Evolutionary conservation across 1,284 basidiomycete genomes (phyloP).

Genomic region (Coniferiporia sulphurascens): DNA sequence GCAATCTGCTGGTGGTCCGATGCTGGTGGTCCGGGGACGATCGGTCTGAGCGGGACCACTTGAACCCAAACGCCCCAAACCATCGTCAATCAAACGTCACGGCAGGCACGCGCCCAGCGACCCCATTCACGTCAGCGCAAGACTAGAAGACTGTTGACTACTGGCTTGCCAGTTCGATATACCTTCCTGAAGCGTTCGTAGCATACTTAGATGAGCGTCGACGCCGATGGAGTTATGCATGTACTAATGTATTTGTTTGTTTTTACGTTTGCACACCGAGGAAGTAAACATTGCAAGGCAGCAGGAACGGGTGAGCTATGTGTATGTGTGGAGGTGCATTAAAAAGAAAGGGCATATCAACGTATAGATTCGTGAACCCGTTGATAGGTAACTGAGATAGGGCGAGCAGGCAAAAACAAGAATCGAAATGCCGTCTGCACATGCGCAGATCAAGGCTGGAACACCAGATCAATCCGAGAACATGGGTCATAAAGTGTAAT

Average conservation of each 20-base stretch:
- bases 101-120: too few species aligned
- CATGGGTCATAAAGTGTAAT: background rate
- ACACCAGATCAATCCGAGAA: background rate
- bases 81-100: too few species aligned
- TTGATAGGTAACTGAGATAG: background rate
- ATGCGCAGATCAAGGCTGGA: background rate
- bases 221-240: too few species aligned
- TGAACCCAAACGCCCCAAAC: too few species aligned
- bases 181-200: too few species aligned
- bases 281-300: background rate
- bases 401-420: background rate
- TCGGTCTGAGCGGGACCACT: too few species aligned
- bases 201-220: too few species aligned
- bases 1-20: too few species aligned
- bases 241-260: background rate
- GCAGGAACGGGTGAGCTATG: background rate
- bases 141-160: too few species aligned
- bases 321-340: background rate
- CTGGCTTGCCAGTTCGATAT: too few species aligned
- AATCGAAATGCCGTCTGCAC: background rate
- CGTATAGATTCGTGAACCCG: background rate
- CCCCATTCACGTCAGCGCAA: too few species aligned
- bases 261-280: background rate
- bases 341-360: background rate
- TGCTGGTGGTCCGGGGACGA: too few species aligned